These are phyloP conservation scores for Gossypium laxum DNA, from an alignment of 441 rosid genomes.

Conservation along the genomic window DNA sequence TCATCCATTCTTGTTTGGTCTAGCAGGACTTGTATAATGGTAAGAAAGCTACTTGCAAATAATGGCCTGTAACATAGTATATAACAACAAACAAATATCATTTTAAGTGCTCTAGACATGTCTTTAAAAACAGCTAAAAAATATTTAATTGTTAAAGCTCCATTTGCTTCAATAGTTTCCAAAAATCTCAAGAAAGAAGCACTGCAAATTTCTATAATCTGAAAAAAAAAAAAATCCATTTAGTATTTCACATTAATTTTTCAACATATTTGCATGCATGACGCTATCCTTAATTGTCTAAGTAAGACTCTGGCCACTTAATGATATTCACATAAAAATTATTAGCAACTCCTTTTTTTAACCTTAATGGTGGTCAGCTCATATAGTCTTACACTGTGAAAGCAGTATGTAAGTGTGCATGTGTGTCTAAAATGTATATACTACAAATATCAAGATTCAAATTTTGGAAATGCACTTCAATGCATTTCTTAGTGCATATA, in stretches of 20 bases:
- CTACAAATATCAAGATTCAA: neutral
- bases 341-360: neutral
- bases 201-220: neutral
- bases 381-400: neutral
- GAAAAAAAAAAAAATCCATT: neutral
- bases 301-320: neutral
- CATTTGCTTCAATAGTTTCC: neutral
- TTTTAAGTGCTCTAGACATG: neutral
- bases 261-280: neutral
- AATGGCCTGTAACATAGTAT: conserved; percentile 36
- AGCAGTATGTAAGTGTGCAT: neutral
- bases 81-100: conserved; percentile 1
- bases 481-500: neutral
- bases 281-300: neutral
- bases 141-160: neutral
- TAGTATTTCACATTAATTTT: neutral
- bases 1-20: conserved; percentile 51
- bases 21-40: conserved; percentile 43
- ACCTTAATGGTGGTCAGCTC: neutral
- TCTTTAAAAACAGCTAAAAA: neutral
- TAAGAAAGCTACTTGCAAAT: conserved; percentile 60
- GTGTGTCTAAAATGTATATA: neutral
- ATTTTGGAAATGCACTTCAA: neutral
- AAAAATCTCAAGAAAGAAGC: neutral
- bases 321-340: neutral